Evolutionary conservation across 371 early-diverging fungal genomes (phyloP), one percentile per base, ranked within the genome.

Genomic region (Umbelopsis sp.): DNA sequence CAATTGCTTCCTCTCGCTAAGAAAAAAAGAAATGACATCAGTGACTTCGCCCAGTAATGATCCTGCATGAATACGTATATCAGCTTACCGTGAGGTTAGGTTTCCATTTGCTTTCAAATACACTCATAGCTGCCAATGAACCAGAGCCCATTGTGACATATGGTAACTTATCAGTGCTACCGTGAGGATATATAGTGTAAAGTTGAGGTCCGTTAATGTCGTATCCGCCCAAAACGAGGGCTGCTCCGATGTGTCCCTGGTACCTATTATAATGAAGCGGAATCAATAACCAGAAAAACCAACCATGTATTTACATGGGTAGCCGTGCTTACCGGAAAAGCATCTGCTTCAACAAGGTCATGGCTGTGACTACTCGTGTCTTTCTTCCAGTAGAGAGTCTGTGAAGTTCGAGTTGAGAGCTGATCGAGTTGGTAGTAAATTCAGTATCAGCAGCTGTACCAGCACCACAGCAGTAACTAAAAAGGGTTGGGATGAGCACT

Each of bases 401-500:
- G 78, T 99, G 99, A 70, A 99, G 87, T 76, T 95, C 96, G 68
- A 99, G 87, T 79, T 97, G 93, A 71, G 94, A 94, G 69, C 93
- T 89, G 71, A 98, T 97, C 82, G 97, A 87, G 65, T 87, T 89
- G 32, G 99, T 99, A 0, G 99, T 96, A 74, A 94, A 93, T 75
- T 97, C 95, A 29, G 99, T 99, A 86, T 99, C 99, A 12, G 99
- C 99, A 44, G 99, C 99, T 22, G 99, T 99, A 76, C 99, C 99
- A 29, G 99, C 99, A 73, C 99, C 99, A 81, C 99, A 97, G 82
- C 99, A 99, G 85, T 97, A 98, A 51, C 84, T 84, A 73, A 12
- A 24, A 7, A 8, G 41, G 57, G 10, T 14, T 5, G 44, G 12
- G 51, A 62, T 25, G 50, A 29, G 25, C 18, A 18, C 38, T 32